A percentile compares a stretch with the other conserved stretches of the same genome.
These are phyloP conservation scores for Elsinoe ampelina DNA, from an alignment of 2,329 filamentous ascomycete genomes.

Conservation along the genomic window DNA sequence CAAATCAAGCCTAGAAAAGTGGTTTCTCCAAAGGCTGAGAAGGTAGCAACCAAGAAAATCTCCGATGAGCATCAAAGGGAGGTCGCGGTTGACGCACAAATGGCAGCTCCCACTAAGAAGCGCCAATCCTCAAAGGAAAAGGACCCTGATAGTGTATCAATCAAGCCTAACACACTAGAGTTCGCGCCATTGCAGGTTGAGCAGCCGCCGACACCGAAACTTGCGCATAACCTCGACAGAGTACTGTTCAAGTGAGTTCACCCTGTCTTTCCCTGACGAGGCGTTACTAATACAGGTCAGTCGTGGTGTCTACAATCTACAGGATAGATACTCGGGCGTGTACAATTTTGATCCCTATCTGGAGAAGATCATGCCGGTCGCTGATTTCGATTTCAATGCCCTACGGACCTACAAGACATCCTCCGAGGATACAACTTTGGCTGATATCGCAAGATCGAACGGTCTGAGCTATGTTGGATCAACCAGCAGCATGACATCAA, in stretches of 20 bases:
- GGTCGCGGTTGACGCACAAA: too few relatives aligned
- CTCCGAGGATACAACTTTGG: constrained; percentile 66
- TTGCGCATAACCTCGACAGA: constrained; percentile 69
- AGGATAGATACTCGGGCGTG: constrained; percentile 76
- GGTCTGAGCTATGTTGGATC: constrained; percentile 82
- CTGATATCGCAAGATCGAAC: constrained; percentile 56
- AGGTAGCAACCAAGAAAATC: too few relatives aligned
- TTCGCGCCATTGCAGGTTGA: constrained; percentile 24
- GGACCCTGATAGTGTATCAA: not conserved
- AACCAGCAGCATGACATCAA: constrained; percentile 89
- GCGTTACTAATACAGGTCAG: not conserved
- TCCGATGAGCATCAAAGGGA: too few relatives aligned
- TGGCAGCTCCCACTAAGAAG: not conserved
- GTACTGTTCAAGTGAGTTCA: constrained; percentile 69
- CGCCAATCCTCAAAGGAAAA: not conserved
- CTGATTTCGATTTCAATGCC: constrained; percentile 84
- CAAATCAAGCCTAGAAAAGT: not conserved
- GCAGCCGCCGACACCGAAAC: constrained; percentile 48
- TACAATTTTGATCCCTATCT: constrained; percentile 98
- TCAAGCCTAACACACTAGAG: not conserved
- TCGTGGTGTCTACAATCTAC: constrained; percentile 80
- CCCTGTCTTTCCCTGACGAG: constrained; percentile 27
- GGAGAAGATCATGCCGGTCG: constrained; percentile 81
- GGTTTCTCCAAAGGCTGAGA: too few relatives aligned
- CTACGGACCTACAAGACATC: constrained; percentile 85